Evolutionary conservation across 2,329 filamentous ascomycete species (phyloP).

Genomic region (Thielaviopsis punctulata): DNA sequence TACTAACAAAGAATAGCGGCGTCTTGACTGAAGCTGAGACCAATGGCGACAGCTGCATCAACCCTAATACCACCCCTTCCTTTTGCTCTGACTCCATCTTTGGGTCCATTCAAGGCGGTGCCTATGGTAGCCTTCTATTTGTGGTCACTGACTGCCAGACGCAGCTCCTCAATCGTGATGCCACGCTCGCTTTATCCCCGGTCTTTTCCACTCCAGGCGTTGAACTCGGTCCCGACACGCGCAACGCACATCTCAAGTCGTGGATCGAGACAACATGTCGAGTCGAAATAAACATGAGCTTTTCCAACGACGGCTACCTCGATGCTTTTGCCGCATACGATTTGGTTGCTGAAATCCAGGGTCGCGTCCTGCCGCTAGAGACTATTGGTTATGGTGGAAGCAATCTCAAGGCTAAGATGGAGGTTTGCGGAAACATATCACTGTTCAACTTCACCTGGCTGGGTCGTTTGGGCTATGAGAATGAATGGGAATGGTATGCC

Average conservation of each 20-base stretch:
- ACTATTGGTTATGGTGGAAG: slow-evolving; percentile 1
- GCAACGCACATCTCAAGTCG: slow-evolving; percentile 5
- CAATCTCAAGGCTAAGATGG: slow-evolving; percentile 8
- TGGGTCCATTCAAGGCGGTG: not conserved
- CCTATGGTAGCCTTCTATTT: slow-evolving; percentile 4
- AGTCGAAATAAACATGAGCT: slow-evolving; percentile 2
- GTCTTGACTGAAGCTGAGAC: not conserved
- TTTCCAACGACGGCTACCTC: not conserved
- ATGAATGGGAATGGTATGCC: slow-evolving; percentile 7
- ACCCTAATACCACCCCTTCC: not conserved
- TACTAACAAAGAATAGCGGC: not conserved
- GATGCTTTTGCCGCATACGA: not conserved
- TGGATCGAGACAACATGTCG: slow-evolving; percentile 5
- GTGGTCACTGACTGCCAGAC: slow-evolving; percentile 7
- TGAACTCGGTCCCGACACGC: slow-evolving; percentile 8
- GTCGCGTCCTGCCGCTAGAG: slow-evolving; percentile 2
- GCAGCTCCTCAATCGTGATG: not conserved
- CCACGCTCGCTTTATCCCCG: not conserved
- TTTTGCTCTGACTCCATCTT: slow-evolving; percentile 8
- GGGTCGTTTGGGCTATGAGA: not conserved
- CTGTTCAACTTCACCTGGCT: slow-evolving; percentile 7
- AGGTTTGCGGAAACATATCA: slow-evolving; percentile 7
- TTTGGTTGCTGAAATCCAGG: slow-evolving; percentile 4
- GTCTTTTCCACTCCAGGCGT: slow-evolving; percentile 2
- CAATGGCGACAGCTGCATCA: not conserved